Conservation (phyloP, 352 stramenopile genomes). For the Phytopythium ostracodes region DNA sequence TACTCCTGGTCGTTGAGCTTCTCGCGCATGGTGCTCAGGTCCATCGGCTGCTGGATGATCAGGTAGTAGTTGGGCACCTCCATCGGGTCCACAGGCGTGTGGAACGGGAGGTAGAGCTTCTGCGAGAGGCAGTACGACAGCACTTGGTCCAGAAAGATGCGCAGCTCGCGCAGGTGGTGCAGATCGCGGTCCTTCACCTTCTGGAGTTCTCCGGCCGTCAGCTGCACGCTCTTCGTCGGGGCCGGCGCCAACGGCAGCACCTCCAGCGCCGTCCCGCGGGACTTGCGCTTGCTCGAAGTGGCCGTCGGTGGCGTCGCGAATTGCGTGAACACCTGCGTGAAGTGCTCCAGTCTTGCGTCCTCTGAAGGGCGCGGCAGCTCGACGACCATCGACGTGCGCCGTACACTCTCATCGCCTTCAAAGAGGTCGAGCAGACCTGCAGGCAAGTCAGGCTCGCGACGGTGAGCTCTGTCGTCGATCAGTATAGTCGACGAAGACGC, state of each 20-base stretch:
- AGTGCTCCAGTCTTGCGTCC: conserved; percentile 38
- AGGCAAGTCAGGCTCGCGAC: conserved; percentile 21
- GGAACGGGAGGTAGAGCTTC: conserved; percentile 63
- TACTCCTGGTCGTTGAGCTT: conserved; percentile 90
- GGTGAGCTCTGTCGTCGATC: conserved; percentile 5
- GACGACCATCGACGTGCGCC: conserved; percentile 40
- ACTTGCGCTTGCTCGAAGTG: conserved; percentile 13
- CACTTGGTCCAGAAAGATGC: conserved; percentile 85
- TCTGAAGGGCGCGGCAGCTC: conserved; percentile 30
- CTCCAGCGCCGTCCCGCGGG: conserved; percentile 31
- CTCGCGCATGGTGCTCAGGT: conserved; percentile 84
- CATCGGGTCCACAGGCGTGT: conserved; percentile 64
- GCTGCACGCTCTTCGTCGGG: conserved; percentile 22
- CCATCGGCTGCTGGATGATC: conserved; percentile 87
- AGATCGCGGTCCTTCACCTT: conserved; percentile 66
- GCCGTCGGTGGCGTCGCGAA: conserved; percentile 44
- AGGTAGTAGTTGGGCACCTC: conserved; percentile 88
- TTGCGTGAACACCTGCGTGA: conserved; percentile 52
- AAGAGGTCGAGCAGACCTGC: conserved; percentile 58
- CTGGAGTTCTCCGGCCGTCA: conserved; percentile 36
- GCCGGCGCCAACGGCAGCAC: conserved; percentile 58
- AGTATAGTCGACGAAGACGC: conserved; percentile 4
- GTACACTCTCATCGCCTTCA: conserved; percentile 32
- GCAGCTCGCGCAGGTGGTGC: conserved; percentile 82
- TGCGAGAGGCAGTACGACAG: conserved; percentile 79